Evolutionary conservation across 2,329 filamentous ascomycete genomes (phyloP).

Genomic region (Cladophialophora carrionii): DNA sequence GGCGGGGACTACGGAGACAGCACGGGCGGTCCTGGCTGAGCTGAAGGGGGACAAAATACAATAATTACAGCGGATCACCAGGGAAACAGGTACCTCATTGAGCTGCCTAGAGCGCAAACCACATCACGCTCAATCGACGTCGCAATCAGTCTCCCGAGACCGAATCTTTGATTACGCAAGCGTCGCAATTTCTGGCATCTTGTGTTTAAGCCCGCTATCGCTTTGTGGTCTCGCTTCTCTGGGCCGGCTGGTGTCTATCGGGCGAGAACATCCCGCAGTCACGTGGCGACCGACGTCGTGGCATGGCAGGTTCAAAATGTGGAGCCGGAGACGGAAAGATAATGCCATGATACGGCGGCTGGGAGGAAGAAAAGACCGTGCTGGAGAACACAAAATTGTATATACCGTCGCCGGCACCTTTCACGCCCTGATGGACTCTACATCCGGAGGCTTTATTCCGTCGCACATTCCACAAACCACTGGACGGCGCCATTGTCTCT

Average conservation of each 20-base stretch:
- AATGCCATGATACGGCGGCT: not conserved
- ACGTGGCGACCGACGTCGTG: not conserved
- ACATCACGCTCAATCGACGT: not conserved
- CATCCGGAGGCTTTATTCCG: not conserved
- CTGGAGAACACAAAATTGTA: not conserved
- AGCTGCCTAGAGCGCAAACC: not conserved
- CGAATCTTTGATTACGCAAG: not conserved
- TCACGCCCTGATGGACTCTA: not conserved
- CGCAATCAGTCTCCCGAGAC: not conserved
- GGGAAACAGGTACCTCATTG: too few relatives aligned
- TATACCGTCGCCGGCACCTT: not conserved
- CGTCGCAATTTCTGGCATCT: not conserved
- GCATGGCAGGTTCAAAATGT: not conserved
- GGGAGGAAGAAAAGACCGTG: not conserved
- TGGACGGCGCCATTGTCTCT: not conserved
- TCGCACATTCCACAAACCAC: not conserved
- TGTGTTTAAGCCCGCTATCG: not conserved
- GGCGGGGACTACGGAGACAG: too few relatives aligned
- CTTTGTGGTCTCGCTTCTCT: not conserved
- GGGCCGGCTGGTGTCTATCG: not conserved
- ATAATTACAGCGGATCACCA: too few relatives aligned
- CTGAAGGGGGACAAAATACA: too few relatives aligned
- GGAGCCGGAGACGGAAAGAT: not conserved
- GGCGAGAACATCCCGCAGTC: slow-evolving; percentile 8
- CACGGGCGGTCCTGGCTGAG: too few relatives aligned